phyloP scores from a whole-genome alignment of 139 green algal species.

The Chloropicon primus region DNA sequence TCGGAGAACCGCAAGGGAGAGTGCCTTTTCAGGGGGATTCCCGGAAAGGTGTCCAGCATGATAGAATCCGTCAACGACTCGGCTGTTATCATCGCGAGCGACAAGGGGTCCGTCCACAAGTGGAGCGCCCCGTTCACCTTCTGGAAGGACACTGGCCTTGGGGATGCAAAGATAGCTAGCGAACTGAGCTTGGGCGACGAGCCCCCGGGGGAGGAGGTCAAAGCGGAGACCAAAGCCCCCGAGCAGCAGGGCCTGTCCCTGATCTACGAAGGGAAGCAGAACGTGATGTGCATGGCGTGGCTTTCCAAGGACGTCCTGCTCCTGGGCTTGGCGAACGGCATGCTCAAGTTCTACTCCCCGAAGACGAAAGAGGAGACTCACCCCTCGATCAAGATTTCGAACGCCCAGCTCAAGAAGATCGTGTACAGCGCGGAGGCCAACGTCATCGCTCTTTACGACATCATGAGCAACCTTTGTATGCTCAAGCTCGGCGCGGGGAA shows the following conservation, averaged over 20 bases:
- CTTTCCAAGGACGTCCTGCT: neutral
- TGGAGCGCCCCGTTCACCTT: neutral
- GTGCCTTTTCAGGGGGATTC: neutral
- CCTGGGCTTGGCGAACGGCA: neutral
- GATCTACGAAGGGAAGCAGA: neutral
- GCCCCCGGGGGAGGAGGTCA: no score
- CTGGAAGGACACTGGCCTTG: neutral
- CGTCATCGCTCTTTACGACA: constrained; percentile 31
- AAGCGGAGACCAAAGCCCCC: no score
- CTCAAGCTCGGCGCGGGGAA: constrained; percentile 25
- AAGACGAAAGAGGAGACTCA: neutral
- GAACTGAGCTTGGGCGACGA: no score
- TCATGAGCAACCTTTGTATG: constrained; percentile 24
- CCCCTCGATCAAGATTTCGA: neutral
- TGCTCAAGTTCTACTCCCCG: neutral
- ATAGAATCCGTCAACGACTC: neutral
- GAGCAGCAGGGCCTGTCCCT: neutral
- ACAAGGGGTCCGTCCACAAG: neutral
- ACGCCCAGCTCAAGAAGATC: constrained; percentile 11
- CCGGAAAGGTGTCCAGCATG: neutral
- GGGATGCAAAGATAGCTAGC: no score
- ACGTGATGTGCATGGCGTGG: neutral
- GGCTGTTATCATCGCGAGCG: neutral
- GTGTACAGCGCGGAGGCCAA: constrained; percentile 14
- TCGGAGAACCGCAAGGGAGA: neutral